Percentiles rank a stretch among this genome's conserved stretches.
These are phyloP conservation scores for Corylus avellana DNA, from an alignment of 306 rosid genomes.

Conservation along the genomic window DNA sequence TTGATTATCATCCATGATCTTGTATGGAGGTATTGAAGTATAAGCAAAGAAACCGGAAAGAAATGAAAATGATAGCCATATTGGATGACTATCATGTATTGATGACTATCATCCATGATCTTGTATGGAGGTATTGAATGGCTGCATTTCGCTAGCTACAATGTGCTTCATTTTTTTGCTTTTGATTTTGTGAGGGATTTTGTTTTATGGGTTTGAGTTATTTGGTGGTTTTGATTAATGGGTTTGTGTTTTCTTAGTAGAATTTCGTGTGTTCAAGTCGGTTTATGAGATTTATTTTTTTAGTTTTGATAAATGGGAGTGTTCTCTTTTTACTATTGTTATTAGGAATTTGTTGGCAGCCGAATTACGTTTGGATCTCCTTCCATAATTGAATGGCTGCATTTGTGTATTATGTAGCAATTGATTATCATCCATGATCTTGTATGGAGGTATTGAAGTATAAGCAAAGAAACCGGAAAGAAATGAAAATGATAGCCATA, in stretches of 20 bases:
- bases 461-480: background rate
- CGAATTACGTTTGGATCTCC: background rate
- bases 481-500: background rate
- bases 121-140: too few relatives aligned
- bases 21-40: background rate
- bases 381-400: background rate
- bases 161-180: background rate
- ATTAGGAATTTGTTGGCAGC: too few relatives aligned
- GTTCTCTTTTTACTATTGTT: background rate
- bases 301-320: too few relatives aligned
- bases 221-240: background rate
- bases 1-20: background rate
- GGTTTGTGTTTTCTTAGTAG: background rate
- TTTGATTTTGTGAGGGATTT: background rate
- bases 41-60: background rate
- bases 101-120: too few relatives aligned
- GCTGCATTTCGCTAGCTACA: background rate
- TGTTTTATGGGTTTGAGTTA: background rate
- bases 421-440: conserved; percentile 1
- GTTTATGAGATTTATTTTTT: background rate
- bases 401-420: background rate
- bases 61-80: background rate
- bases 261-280: background rate
- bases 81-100: background rate
- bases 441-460: background rate